Conservation (phyloP, 2,329 filamentous ascomycete genomes). For the Fusarium cyanostomum region DNA sequence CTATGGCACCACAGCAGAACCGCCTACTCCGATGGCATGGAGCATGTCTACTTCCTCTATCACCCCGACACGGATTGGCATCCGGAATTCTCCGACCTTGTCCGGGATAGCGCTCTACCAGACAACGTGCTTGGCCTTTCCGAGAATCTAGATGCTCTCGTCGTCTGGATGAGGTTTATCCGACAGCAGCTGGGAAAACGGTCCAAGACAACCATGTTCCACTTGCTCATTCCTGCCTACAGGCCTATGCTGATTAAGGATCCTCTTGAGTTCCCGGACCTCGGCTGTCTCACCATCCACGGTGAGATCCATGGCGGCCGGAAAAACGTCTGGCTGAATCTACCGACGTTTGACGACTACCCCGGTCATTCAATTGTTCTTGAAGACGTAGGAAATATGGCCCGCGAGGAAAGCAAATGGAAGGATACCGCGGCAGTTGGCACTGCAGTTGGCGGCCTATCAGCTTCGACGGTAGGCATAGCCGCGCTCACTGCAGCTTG, state of each 20-base stretch:
- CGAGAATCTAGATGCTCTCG: slow-evolving; percentile 29
- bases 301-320: slow-evolving; percentile 24
- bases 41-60: slow-evolving; percentile 29
- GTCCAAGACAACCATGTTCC: slow-evolving; percentile 26
- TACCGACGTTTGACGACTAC: slow-evolving; percentile 20
- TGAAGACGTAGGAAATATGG: slow-evolving; percentile 22
- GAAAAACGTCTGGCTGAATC: slow-evolving; percentile 32
- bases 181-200: slow-evolving; percentile 28
- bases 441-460: slow-evolving; percentile 23
- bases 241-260: slow-evolving; percentile 25
- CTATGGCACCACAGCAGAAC: slow-evolving; percentile 21
- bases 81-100: slow-evolving; percentile 20
- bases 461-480: slow-evolving; percentile 23
- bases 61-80: slow-evolving; percentile 29
- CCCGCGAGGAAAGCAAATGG: slow-evolving; percentile 25
- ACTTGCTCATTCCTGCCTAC: slow-evolving; percentile 27
- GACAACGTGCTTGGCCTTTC: slow-evolving; percentile 31
- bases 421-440: slow-evolving; percentile 29
- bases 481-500: slow-evolving; percentile 22
- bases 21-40: slow-evolving; percentile 12
- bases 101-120: slow-evolving; percentile 26
- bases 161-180: slow-evolving; percentile 22
- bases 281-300: slow-evolving; percentile 20
- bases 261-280: slow-evolving; percentile 28
- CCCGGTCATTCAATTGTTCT: slow-evolving; percentile 18